Evolutionary conservation across 306 rosid species (phyloP).

Genomic region (Elaeagnus macrophylla): DNA sequence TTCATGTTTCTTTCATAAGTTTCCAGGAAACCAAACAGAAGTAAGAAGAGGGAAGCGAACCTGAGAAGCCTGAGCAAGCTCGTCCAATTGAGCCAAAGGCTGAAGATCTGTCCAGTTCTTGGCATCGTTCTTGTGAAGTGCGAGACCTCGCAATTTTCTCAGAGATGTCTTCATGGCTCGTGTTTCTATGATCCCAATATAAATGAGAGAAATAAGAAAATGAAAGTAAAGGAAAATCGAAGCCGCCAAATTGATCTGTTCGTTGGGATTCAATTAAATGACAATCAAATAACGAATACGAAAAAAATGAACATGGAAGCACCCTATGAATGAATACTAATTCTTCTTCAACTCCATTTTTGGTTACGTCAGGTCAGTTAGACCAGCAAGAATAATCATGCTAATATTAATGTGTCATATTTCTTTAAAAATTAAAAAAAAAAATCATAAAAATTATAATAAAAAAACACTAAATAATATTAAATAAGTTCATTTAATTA

Average conservation of each 20-base stretch:
- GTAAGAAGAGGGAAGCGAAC: slow-evolving; percentile 8
- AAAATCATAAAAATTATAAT: no score
- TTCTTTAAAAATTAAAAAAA: no score
- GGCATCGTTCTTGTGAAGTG: slow-evolving; percentile 51
- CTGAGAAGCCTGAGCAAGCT: slow-evolving; percentile 88
- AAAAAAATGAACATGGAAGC: no score
- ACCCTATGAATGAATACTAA: neutral
- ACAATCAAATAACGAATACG: no score
- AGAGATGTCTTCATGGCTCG: slow-evolving; percentile 69
- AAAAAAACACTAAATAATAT: no score
- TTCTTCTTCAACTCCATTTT: slow-evolving; percentile 16
- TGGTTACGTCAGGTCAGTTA: slow-evolving; percentile 15
- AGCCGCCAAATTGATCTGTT: no score
- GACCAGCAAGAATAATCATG: neutral
- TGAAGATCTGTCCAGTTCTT: slow-evolving; percentile 39
- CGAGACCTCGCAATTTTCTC: slow-evolving; percentile 66
- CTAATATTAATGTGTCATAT: no score
- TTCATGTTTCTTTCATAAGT: no score
- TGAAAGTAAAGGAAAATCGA: no score
- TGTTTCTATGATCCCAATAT: neutral
- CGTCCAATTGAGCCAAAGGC: slow-evolving; percentile 58
- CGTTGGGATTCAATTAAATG: no score
- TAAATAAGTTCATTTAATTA: no score
- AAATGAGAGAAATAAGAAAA: neutral
- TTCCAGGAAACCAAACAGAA: no score